Evolutionary conservation across 2,329 filamentous ascomycete species (phyloP).

Genomic region (Colletotrichum aenigma): DNA sequence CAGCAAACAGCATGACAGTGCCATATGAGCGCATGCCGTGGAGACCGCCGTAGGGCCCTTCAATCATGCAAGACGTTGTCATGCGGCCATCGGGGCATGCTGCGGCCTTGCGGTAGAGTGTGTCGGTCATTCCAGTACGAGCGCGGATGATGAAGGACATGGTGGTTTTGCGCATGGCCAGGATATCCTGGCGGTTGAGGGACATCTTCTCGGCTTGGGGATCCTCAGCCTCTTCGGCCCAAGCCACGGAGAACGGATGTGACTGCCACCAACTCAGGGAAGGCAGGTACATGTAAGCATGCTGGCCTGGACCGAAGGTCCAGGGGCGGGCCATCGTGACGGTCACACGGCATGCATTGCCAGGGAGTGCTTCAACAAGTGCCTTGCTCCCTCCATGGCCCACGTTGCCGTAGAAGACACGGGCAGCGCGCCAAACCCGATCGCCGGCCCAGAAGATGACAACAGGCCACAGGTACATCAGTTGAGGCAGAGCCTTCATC

Average conservation of each 20-base stretch:
- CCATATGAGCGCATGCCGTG: slow-evolving; percentile 77
- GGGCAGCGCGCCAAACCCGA: slow-evolving; percentile 62
- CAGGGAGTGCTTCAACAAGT: slow-evolving; percentile 76
- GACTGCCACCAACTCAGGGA: slow-evolving; percentile 74
- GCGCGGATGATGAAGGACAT: slow-evolving; percentile 77
- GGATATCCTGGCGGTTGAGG: slow-evolving; percentile 63
- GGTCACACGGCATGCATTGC: slow-evolving; percentile 75
- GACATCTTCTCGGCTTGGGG: slow-evolving; percentile 58
- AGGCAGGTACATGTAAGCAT: slow-evolving; percentile 82
- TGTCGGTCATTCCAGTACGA: slow-evolving; percentile 74
- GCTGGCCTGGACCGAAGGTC: slow-evolving; percentile 76
- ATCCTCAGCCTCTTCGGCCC: slow-evolving; percentile 70
- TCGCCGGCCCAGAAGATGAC: slow-evolving; percentile 73
- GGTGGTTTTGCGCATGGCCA: slow-evolving; percentile 64
- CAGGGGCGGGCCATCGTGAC: slow-evolving; percentile 78
- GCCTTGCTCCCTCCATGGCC: slow-evolving; percentile 70
- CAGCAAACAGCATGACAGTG: slow-evolving; percentile 79
- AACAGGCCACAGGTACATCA: slow-evolving; percentile 64
- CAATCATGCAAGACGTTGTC: slow-evolving; percentile 68
- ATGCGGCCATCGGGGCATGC: slow-evolving; percentile 65
- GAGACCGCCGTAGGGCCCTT: slow-evolving; percentile 79
- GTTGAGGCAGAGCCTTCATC: slow-evolving; percentile 57
- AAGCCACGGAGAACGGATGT: slow-evolving; percentile 81
- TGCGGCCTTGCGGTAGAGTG: slow-evolving; percentile 70
- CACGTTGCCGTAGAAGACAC: slow-evolving; percentile 68